Percentiles rank a stretch among this genome's conserved stretches.
phyloP scores from a whole-genome alignment of 2,329 filamentous ascomycete species.

The Colletotrichum scovillei region DNA sequence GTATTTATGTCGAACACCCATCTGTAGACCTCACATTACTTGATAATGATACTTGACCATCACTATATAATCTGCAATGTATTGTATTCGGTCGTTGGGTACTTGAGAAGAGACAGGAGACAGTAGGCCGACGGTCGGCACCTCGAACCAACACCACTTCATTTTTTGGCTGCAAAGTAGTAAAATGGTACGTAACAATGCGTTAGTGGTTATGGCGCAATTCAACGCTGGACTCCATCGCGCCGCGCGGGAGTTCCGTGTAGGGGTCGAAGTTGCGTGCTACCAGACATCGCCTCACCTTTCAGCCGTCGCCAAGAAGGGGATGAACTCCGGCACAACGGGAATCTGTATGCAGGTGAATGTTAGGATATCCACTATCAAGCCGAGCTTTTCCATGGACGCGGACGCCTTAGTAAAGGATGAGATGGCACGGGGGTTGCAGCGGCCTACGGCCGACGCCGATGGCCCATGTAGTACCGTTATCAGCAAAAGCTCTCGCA shows the following conservation, averaged over 20 bases:
- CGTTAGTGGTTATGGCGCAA: slow-evolving; percentile 5
- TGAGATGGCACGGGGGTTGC: neutral
- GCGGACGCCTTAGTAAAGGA: neutral
- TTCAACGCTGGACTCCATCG: neutral
- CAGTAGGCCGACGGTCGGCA: neutral
- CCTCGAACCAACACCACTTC: neutral
- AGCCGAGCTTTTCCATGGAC: neutral
- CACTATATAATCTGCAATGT: too few species aligned
- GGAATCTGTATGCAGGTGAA: neutral
- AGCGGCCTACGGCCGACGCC: neutral
- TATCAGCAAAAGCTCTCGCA: neutral
- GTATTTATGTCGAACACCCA: too few species aligned
- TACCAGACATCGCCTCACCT: neutral
- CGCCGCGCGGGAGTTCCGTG: neutral
- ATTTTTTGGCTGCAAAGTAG: neutral
- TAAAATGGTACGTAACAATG: slow-evolving; percentile 6
- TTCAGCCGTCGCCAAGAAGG: neutral
- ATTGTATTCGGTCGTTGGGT: too few species aligned
- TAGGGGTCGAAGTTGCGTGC: slow-evolving; percentile 12
- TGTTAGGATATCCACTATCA: neutral
- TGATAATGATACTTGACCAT: too few species aligned
- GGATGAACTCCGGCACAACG: neutral
- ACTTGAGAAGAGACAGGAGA: too few species aligned
- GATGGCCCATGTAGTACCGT: neutral
- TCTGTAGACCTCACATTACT: too few species aligned